phyloP scores from a whole-genome alignment of 2,329 filamentous ascomycete species.

The Cordyceps cateniannulata region DNA sequence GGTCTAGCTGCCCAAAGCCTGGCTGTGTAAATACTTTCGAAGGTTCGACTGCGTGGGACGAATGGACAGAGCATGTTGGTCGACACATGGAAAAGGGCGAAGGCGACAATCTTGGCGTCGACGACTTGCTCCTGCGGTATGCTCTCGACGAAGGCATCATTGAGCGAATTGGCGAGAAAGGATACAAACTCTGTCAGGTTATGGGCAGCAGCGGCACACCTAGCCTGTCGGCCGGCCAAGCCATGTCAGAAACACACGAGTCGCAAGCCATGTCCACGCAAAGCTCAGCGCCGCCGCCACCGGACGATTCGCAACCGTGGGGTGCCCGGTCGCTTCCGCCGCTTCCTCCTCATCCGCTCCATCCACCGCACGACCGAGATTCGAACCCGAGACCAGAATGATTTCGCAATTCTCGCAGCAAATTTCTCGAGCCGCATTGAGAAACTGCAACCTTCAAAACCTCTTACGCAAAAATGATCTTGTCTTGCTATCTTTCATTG shows the following conservation, averaged over 20 bases:
- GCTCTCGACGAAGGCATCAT: constrained; percentile 59
- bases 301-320: constrained; percentile 3
- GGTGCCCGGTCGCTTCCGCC: neutral
- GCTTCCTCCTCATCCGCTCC: neutral
- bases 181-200: constrained; percentile 9
- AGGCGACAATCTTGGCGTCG: constrained; percentile 49
- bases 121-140: constrained; percentile 53
- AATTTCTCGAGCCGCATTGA: neutral
- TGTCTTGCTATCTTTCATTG: neutral
- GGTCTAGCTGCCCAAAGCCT: constrained; percentile 62
- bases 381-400: neutral
- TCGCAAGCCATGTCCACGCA: constrained; percentile 2
- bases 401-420: neutral
- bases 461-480: neutral
- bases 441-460: neutral
- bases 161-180: constrained; percentile 37
- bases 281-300: neutral
- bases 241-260: constrained; percentile 23
- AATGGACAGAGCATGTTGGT: constrained; percentile 88
- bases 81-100: constrained; percentile 77
- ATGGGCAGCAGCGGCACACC: constrained; percentile 15
- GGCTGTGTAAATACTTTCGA: constrained; percentile 68
- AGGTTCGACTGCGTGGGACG: constrained; percentile 73
- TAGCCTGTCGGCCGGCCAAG: constrained; percentile 10
- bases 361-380: neutral